These are phyloP conservation scores for Hammondia hammondi DNA, from an alignment of 169 alveolate species.

Conservation along the genomic window DNA sequence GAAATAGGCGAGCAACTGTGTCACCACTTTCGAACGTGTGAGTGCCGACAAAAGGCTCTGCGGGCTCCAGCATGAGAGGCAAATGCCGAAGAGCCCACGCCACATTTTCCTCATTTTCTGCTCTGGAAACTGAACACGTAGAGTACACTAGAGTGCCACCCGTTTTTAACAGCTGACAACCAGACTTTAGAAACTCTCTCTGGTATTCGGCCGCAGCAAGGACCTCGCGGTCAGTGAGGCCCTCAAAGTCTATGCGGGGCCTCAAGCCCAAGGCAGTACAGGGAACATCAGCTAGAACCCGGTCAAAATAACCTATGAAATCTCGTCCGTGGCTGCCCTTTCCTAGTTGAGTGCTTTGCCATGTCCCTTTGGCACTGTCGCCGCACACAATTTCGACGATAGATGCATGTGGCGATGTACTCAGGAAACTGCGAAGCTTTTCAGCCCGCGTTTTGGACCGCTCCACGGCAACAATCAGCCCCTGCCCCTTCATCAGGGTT, in stretches of 20 bases:
- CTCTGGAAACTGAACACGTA: conserved; percentile 47
- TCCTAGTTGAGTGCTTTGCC: conserved; percentile 35
- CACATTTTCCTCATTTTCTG: conserved; percentile 51
- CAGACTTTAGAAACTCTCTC: conserved; percentile 2
- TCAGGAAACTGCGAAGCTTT: not conserved
- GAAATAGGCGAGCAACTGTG: not conserved
- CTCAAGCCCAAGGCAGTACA: conserved; percentile 92
- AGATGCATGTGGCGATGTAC: not conserved
- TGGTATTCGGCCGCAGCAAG: conserved; percentile 35
- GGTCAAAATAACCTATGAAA: conserved; percentile 78
- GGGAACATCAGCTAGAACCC: conserved; percentile 94
- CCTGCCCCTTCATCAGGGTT: conserved; percentile 34
- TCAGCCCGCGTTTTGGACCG: conserved; percentile 37
- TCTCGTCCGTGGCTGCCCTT: not conserved
- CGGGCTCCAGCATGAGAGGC: conserved; percentile 39
- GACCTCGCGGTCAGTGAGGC: not conserved
- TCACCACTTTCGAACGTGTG: not conserved
- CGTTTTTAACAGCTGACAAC: conserved; percentile 35
- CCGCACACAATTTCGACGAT: conserved; percentile 34
- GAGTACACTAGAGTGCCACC: conserved; percentile 51
- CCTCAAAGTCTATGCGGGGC: conserved; percentile 53
- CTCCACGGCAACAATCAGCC: conserved; percentile 42
- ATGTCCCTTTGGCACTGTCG: conserved; percentile 50
- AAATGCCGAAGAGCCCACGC: conserved; percentile 41
- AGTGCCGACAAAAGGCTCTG: conserved; percentile 46